Conservation (phyloP, 2,329 filamentous ascomycete species). For the Pseudogymnoascus sp. region DNA sequence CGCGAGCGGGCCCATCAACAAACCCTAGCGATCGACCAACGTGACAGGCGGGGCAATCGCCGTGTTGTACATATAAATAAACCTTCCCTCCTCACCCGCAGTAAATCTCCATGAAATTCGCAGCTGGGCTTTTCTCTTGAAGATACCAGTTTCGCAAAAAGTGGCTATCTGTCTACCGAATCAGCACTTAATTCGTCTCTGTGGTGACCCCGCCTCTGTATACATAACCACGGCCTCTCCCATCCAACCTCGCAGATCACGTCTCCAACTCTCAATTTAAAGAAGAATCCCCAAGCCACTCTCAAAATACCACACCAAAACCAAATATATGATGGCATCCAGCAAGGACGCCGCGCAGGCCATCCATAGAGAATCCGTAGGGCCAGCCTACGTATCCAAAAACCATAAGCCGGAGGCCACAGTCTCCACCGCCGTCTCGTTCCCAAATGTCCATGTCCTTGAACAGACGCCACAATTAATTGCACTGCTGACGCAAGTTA, state of each 20-base stretch:
- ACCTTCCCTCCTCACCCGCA: neutral
- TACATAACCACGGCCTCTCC: neutral
- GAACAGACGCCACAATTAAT: constrained; percentile 95
- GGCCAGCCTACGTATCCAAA: constrained; percentile 68
- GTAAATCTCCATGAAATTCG: neutral
- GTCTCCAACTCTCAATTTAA: neutral
- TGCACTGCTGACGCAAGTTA: constrained; percentile 88
- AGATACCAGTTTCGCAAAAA: neutral
- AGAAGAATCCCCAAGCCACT: neutral
- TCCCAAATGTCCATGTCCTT: constrained; percentile 83
- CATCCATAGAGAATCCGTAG: constrained; percentile 50
- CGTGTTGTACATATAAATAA: neutral
- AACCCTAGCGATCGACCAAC: neutral
- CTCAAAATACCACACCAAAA: neutral
- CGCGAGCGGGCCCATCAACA: neutral
- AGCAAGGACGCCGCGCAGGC: neutral
- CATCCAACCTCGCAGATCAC: constrained; percentile 2
- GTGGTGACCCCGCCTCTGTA: constrained; percentile 1
- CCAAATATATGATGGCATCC: neutral
- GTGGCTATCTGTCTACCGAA: neutral
- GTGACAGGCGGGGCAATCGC: neutral
- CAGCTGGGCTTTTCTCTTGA: neutral
- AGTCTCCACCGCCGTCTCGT: constrained; percentile 71
- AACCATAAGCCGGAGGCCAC: constrained; percentile 80
- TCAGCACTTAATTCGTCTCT: neutral